Conservation (phyloP, 1,284 basidiomycete species). For the Heterobasidion irregulare region DNA sequence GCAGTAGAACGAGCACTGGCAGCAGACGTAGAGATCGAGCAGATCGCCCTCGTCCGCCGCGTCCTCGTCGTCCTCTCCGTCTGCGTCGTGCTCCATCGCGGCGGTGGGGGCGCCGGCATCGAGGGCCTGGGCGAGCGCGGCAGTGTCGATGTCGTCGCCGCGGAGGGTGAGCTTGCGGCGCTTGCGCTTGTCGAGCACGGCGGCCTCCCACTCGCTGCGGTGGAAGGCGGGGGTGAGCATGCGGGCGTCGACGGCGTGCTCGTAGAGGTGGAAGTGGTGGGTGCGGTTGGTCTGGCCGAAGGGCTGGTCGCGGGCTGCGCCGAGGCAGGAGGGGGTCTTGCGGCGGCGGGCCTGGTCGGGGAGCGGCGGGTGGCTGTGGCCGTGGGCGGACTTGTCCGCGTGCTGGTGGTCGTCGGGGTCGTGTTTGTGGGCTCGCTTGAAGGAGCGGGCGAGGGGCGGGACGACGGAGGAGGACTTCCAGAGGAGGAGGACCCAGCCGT, state of each 20-base stretch:
- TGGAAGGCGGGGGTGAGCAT: slow-evolving; percentile 57
- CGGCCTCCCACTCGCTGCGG: slow-evolving; percentile 47
- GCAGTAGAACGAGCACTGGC: slow-evolving; percentile 70
- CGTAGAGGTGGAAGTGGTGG: slow-evolving; percentile 73
- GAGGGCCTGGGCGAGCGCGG: not conserved
- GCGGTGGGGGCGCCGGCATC: not conserved
- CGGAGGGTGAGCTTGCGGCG: slow-evolving; percentile 34
- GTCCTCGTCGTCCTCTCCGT: slow-evolving; percentile 23
- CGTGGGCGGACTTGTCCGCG: no score
- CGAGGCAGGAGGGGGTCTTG: slow-evolving; percentile 41
- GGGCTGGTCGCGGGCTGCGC: slow-evolving; percentile 32
- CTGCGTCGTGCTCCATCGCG: not conserved
- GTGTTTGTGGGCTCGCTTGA: slow-evolving; percentile 16
- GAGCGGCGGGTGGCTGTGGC: slow-evolving; percentile 27
- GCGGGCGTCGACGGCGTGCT: slow-evolving; percentile 54
- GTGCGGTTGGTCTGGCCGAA: slow-evolving; percentile 50
- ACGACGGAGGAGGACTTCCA: slow-evolving; percentile 55
- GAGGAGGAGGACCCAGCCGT: slow-evolving; percentile 68
- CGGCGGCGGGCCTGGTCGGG: slow-evolving; percentile 48
- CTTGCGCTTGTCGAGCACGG: slow-evolving; percentile 37
- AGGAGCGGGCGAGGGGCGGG: slow-evolving; percentile 52
- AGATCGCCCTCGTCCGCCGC: slow-evolving; percentile 35
- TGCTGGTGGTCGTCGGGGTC: not conserved
- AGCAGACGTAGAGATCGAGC: slow-evolving; percentile 72
- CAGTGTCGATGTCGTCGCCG: slow-evolving; percentile 5